Evolutionary conservation across 331 rosid genomes (phyloP).

Genomic region (Acacia pycnantha): DNA sequence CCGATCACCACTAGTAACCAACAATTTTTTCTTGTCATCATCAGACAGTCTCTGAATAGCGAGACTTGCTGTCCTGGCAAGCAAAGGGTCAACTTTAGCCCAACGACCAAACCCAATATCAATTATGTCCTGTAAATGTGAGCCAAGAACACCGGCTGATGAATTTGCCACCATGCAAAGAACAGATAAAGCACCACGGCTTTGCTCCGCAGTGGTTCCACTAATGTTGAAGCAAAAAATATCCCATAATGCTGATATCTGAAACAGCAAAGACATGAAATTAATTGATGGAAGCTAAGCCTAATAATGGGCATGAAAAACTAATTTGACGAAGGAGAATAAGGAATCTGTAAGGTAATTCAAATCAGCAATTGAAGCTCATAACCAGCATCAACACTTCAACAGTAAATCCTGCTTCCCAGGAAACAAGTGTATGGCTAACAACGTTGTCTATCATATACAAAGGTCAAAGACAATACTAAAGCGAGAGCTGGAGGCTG

Average conservation of each 20-base stretch:
- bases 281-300: conserved; percentile 24
- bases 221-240: conserved; percentile 86
- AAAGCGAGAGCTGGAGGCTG: conserved; percentile 21
- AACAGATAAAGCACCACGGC: conserved; percentile 86
- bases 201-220: conserved; percentile 91
- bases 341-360: neutral
- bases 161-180: conserved; percentile 95
- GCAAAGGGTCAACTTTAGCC: conserved; percentile 93
- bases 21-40: conserved; percentile 72
- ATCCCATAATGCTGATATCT: conserved; percentile 97
- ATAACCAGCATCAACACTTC: conserved; percentile 14
- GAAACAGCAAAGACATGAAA: conserved; percentile 30
- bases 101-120: conserved; percentile 98
- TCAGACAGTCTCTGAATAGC: conserved; percentile 83
- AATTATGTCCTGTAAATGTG: conserved; percentile 84
- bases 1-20: conserved; percentile 61
- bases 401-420: conserved; percentile 16
- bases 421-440: neutral
- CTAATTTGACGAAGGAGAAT: conserved; percentile 5
- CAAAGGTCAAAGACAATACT: conserved; percentile 13
- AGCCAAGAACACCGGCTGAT: conserved; percentile 65
- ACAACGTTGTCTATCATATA: conserved; percentile 12
- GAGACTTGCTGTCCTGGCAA: conserved; percentile 88
- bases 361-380: conserved; percentile 4
- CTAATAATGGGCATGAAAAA: conserved; percentile 4